Base-by-base conservation (phyloP, 495 filamentous ascomycete species). In the Aspergillus sclerotioniger region DNA sequence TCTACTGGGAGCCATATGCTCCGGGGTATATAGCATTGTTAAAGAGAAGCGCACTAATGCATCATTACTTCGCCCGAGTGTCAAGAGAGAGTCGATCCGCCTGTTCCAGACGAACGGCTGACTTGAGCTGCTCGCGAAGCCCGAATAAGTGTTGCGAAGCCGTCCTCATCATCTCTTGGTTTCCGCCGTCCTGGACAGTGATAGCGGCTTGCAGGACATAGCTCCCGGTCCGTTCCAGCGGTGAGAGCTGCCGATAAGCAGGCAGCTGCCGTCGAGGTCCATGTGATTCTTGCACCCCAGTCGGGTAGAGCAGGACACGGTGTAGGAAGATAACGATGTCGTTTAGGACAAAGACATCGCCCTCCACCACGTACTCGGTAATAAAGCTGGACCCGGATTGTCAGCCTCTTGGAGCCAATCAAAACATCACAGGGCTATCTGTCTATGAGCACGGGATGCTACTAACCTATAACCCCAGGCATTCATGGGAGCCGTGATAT, bases 31-130 rank as follows among this genome's bases (percentile, higher is more conserved):
- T 25, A 60, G 46, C 53, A 56, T 29, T 46, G 37, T 33, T 12
- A 53, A 56, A 56, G 49, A 35, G 19, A 58, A 46, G 46, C 46
- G 21, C 46, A 15, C 53, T 32, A 28, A 53, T 17, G 51, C 35
- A 41, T 51, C 51, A 25, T 56, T 72, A 77, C 64, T 78, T 78
- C 17, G 86, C 83, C 53, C 87, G 76, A 0, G 86, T 87, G 71
- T 90, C 88, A 54, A 90, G 60, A 17, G 82, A 76, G 57, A 89
- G 66, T 45, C 87, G 74, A 68, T 90, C 86, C 5, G 80, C 84
- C 51, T 81, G 75, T 52, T 84, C 78, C 54, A 90, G 70, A 29
- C 85, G 84, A 46, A 90, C 82, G 7, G 81, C 81, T 6, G 86
- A 85, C 65, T 81, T 86, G 67, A 90, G 70, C 56, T 77, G 70